Base-by-base conservation (phyloP, 768 basidiomycete species). In the Trametes cingulata region DNA sequence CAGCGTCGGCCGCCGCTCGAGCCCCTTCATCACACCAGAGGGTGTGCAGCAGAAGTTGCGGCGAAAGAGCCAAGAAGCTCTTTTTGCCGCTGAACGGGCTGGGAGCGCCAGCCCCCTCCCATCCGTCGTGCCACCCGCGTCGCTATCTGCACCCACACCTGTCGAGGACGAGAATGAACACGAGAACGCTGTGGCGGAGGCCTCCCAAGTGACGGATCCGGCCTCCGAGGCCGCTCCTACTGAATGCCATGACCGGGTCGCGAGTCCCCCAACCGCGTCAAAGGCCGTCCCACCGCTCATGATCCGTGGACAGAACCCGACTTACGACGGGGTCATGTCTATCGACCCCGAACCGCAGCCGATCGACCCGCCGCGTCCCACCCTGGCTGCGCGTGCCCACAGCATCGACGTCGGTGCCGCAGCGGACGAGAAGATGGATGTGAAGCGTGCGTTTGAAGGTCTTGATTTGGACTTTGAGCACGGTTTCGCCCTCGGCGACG, bases 1-100 rank as follows among this genome's bases (percentile, higher is more conserved):
- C 6, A 65, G 63, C 29, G 49, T 64, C 4, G 72, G 60, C 64
- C 73, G 46, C 60, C 68, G 66, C 14, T 54, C 66, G 2, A 77
- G 76, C 52, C 75, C 75, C 24, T 76, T 82, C 43, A 84, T 86
- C 58, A 84, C 74, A 52, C 78, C 79, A 27, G 83, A 83, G 53
- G 81, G 82, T 48, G 78, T 87, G 19, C 78, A 82, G 59, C 73
- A 78, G 52, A 76, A 82, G 36, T 67, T 85, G 51, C 64, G 79
- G 68, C 75, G 78, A 63, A 72, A 76, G 57, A 82, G 80, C 42
- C 67, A 71, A 43, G 77, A 82, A 82, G 82, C 62, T 74, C 78
- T 7, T 57, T 75, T 60, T 60, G 67, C 6, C 24, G 37, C 6
- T 22, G 37, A 20, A 10, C 55, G 36, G 10, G 40, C 55, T 3